Evolutionary conservation across 306 rosid species (phyloP).

Genomic region (Casuarina glauca): DNA sequence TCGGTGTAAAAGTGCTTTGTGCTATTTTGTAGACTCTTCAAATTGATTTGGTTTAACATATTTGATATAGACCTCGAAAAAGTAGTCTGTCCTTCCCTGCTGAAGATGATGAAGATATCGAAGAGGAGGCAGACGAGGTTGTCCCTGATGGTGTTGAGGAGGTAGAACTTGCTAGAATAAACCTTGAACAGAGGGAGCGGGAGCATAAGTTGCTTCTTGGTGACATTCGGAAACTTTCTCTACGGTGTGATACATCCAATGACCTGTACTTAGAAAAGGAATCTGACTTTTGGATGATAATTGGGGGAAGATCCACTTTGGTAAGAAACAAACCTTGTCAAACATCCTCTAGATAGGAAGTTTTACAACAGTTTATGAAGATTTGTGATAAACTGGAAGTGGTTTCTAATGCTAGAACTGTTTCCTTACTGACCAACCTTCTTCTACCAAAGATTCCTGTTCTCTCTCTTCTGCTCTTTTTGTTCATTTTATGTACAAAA

Average conservation of each 20-base stretch:
- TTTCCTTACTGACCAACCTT: neutral
- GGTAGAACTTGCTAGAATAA: conserved; percentile 89
- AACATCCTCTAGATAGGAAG: conserved; percentile 21
- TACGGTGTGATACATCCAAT: conserved; percentile 56
- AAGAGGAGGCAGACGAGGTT: conserved; percentile 96
- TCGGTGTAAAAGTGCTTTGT: conserved; percentile 22
- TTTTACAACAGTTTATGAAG: conserved; percentile 23
- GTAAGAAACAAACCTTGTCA: conserved; percentile 53
- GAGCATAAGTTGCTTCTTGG: conserved; percentile 80
- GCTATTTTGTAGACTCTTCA: conserved; percentile 17
- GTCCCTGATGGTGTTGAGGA: conserved; percentile 99
- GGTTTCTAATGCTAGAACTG: conserved; percentile 23
- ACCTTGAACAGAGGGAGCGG: conserved; percentile 80
- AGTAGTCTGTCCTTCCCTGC: conserved; percentile 77
- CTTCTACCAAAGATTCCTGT: neutral
- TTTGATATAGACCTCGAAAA: conserved; percentile 82
- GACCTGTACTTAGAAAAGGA: conserved; percentile 72
- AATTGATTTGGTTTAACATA: conserved; percentile 36
- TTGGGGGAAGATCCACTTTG: conserved; percentile 70
- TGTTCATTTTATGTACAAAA: neutral
- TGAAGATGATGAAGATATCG: conserved; percentile 94
- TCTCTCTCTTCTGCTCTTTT: neutral
- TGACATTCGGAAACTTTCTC: conserved; percentile 78
- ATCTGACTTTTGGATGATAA: conserved; percentile 87
- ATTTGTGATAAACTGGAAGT: no score